These are phyloP conservation scores for Rubroboletus satanas DNA, from an alignment of 768 basidiomycete species.

Conservation along the genomic window DNA sequence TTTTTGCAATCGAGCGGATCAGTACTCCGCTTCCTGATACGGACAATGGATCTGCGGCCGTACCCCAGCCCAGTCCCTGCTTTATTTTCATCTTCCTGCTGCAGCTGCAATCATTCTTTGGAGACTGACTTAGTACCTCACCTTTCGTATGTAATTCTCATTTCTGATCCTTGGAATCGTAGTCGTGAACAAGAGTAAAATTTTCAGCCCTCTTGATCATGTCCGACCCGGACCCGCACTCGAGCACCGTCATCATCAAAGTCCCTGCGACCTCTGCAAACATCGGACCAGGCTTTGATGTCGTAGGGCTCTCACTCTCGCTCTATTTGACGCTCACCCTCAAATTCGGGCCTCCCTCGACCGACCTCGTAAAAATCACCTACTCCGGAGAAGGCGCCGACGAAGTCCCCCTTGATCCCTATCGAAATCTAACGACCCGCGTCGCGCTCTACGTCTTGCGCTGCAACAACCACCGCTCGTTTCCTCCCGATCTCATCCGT, in stretches of 20 bases:
- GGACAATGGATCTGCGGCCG: not conserved
- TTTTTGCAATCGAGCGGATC: not conserved
- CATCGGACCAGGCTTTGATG: slow-evolving; percentile 98
- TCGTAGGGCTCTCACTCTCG: slow-evolving; percentile 95
- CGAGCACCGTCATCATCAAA: slow-evolving; percentile 57
- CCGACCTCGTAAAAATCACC: slow-evolving; percentile 56
- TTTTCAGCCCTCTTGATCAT: slow-evolving; percentile 17
- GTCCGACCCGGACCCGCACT: slow-evolving; percentile 10
- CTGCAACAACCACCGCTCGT: slow-evolving; percentile 68
- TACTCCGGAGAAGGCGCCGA: slow-evolving; percentile 87
- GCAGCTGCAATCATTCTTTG: not conserved
- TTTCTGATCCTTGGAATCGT: too few species aligned
- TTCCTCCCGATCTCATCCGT: slow-evolving; percentile 64
- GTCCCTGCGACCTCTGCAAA: slow-evolving; percentile 99
- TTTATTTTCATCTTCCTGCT: not conserved
- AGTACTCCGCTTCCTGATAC: slow-evolving; percentile 4
- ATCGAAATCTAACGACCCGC: slow-evolving; percentile 95
- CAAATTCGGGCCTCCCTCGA: slow-evolving; percentile 37
- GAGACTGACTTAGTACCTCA: not conserved
- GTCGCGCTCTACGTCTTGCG: slow-evolving; percentile 98
- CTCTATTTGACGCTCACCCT: slow-evolving; percentile 77
- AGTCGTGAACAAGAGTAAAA: not conserved
- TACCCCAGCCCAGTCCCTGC: not conserved
- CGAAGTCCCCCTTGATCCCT: slow-evolving; percentile 90
- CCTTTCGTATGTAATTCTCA: slow-evolving; percentile 6